Percentiles rank a stretch among this genome's conserved stretches.
Conservation (phyloP, 2,329 filamentous ascomycete genomes). For the Mycosphaerella sp. region DNA sequence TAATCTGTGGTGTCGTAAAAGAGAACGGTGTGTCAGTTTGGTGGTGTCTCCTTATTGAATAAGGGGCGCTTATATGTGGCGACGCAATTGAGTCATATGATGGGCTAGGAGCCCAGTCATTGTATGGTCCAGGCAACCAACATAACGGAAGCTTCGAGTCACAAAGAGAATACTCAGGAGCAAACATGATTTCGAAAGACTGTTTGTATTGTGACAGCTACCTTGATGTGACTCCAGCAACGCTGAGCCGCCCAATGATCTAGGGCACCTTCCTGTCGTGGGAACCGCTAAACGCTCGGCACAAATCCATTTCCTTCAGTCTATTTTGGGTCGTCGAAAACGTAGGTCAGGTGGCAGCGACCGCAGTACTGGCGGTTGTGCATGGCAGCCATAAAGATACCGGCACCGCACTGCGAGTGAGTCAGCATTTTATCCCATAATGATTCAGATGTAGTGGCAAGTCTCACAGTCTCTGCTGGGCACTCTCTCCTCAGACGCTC, state of each 20-base stretch:
- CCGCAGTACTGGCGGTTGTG: constrained; percentile 98
- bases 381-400: constrained; percentile 99
- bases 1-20: neutral
- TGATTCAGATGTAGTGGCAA: constrained; percentile 22
- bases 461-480: constrained; percentile 74
- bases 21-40: neutral
- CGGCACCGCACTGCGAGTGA: constrained; percentile 78
- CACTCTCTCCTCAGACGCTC: constrained; percentile 98
- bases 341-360: constrained; percentile 64
- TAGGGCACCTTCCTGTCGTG: neutral
- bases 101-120: neutral
- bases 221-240: neutral
- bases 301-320: constrained; percentile 7
- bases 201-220: constrained; percentile 6
- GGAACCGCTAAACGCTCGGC: neutral
- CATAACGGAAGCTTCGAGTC: neutral
- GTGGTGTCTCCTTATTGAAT: too few species aligned
- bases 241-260: neutral
- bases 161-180: neutral
- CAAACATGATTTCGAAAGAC: constrained; percentile 1
- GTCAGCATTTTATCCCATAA: constrained; percentile 5
- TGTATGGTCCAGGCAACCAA: neutral
- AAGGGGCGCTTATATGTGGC: neutral
- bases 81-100: neutral
- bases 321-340: constrained; percentile 54